These are phyloP conservation scores for Suhomyces yuchorum DNA, from an alignment of 1,139 yeast species.

Conservation along the genomic window DNA sequence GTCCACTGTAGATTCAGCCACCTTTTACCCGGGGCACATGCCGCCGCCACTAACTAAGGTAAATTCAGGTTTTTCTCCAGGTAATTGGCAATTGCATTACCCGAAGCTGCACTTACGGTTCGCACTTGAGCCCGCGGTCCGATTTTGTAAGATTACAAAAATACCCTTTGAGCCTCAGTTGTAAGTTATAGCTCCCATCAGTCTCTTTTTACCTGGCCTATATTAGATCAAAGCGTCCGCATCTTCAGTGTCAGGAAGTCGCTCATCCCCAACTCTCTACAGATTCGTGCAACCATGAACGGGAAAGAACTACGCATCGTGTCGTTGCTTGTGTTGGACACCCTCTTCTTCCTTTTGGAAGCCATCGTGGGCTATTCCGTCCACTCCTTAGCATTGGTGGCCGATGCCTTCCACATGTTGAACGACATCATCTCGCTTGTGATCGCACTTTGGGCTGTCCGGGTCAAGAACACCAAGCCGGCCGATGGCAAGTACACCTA, in stretches of 20 bases:
- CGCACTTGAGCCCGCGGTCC: not conserved
- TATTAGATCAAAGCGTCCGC: not conserved
- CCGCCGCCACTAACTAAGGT: too few species aligned
- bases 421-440: conserved; percentile 88
- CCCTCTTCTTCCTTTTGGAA: conserved; percentile 82
- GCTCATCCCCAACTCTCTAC: not conserved
- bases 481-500: conserved; percentile 90
- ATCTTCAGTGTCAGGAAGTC: not conserved
- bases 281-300: conserved; percentile 24
- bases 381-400: conserved; percentile 88
- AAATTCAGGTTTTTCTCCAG: not conserved
- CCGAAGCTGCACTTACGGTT: not conserved
- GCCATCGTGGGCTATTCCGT: conserved; percentile 84
- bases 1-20: not conserved
- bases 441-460: conserved; percentile 96
- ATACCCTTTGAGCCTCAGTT: not conserved
- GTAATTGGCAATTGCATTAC: not conserved
- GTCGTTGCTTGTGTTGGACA: conserved; percentile 73
- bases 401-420: conserved; percentile 97
- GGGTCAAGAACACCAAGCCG: conserved; percentile 77
- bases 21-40: not conserved
- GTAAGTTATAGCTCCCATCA: not conserved
- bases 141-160: not conserved
- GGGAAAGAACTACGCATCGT: conserved; percentile 75
- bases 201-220: not conserved